Evolutionary conservation across 768 basidiomycete genomes (phyloP), one percentile per base, ranked within the genome.

Genomic region (Boletus rubroflammeus): DNA sequence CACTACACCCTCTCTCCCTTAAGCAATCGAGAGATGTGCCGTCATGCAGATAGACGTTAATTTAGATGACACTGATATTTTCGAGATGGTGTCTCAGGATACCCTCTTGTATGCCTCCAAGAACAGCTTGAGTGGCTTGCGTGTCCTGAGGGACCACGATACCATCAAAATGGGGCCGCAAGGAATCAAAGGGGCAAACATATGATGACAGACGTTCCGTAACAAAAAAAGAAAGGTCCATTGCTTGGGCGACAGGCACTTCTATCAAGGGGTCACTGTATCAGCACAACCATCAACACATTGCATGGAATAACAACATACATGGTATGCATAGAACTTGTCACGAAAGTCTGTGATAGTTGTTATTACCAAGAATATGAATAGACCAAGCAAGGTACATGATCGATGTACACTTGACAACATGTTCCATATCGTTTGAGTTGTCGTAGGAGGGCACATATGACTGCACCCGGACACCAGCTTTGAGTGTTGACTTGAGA

Each of bases 161-260:
- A 3, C 23, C 21, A 19, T 53, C 42, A 51, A 45, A 19, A 32
- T 15, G 15, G 9, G 9, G n/a, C 3, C 5, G 23, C 13, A 25
- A 5, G 3, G 31, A 26, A 13, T 26, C 10, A 15, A 44, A 9
- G 9, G 8, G 46, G 9, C 2, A 29, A 1, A 78, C 84, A 48
- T 62, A 86, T 86, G 42, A 87, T 81, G 5, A 86, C 86, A 36
- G 85, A 85, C 0, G 86, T 88, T 61, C 85, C 81, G 60, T 88
- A 81, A 57, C 80, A 83, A 59, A 85, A 81, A 62, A 88, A 88
- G 1, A 62, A 88, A 88, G 1, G 81, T 74, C 5, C 87, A 75
- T 26, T 76, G 70, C 32, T 76, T 68, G 1, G 83, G 82, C 2
- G 85, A 87, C 23, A 79, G 69, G 23, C 78, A 78, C 64, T 76